Conservation (phyloP, 2,329 filamentous ascomycete genomes). For the Penicillium sp. region DNA sequence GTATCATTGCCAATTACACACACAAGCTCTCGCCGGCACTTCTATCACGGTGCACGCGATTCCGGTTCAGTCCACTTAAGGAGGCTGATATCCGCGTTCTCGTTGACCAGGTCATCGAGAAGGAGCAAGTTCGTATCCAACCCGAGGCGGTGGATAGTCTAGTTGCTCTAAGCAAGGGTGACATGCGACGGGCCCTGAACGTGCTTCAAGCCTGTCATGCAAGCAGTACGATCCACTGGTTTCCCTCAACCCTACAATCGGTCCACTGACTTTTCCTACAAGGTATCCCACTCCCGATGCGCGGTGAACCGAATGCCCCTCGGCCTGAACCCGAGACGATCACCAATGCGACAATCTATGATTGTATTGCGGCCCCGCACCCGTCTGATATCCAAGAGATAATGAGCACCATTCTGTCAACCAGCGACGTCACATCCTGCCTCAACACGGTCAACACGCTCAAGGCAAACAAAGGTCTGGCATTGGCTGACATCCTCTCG, state of each 20-base stretch:
- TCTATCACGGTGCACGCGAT: constrained; percentile 87
- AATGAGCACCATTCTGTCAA: constrained; percentile 73
- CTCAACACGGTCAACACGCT: constrained; percentile 81
- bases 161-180: constrained; percentile 82
- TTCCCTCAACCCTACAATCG: background rate
- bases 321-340: constrained; percentile 72
- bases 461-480: constrained; percentile 78
- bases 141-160: constrained; percentile 75
- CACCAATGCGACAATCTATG: constrained; percentile 88
- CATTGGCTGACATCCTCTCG: constrained; percentile 88
- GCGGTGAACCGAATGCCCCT: constrained; percentile 54
- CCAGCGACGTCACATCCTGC: constrained; percentile 82
- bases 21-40: constrained; percentile 94
- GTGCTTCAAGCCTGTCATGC: constrained; percentile 96
- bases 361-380: constrained; percentile 92
- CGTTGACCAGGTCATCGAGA: constrained; percentile 82
- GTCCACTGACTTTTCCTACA: constrained; percentile 1
- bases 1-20: constrained; percentile 97
- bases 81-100: constrained; percentile 76
- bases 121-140: constrained; percentile 79
- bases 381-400: constrained; percentile 84
- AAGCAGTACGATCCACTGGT: constrained; percentile 58
- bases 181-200: constrained; percentile 92
- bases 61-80: constrained; percentile 90
- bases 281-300: constrained; percentile 64